Conservation (phyloP, 108 stramenopile species). For the Nitzschia sp. region DNA sequence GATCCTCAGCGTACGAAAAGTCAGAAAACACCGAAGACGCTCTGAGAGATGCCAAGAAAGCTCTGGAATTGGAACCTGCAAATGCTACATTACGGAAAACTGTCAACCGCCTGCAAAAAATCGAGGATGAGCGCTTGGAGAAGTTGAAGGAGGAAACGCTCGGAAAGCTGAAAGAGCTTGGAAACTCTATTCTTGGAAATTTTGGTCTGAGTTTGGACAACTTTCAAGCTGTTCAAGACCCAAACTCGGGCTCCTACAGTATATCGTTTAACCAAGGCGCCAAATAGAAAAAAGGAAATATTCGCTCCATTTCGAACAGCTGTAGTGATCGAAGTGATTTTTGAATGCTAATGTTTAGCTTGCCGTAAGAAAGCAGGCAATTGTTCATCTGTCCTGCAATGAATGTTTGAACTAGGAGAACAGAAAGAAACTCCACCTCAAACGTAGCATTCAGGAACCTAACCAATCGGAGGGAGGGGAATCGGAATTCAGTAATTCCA, state of each 20-base stretch:
- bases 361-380: no score
- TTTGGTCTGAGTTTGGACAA: slow-evolving; percentile 97
- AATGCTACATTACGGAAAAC: slow-evolving; percentile 54
- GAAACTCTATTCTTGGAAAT: slow-evolving; percentile 92
- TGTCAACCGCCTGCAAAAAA: slow-evolving; percentile 62
- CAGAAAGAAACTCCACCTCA: no score
- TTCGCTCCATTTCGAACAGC: no score
- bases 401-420: no score
- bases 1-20: slow-evolving; percentile 67
- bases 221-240: slow-evolving; percentile 95
- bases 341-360: no score
- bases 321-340: no score
- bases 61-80: slow-evolving; percentile 65
- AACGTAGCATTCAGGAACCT: no score
- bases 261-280: slow-evolving; percentile 46
- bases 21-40: slow-evolving; percentile 66
- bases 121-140: slow-evolving; percentile 82
- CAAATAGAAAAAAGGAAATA: no score
- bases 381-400: no score
- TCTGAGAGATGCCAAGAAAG: slow-evolving; percentile 64
- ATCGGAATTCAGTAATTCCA: not conserved
- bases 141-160: slow-evolving; percentile 93
- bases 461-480: no score
- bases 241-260: slow-evolving; percentile 56
- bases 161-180: slow-evolving; percentile 96